These are phyloP conservation scores for Aspergillus sp. DNA, from an alignment of 2,329 filamentous ascomycete genomes.

Conservation along the genomic window DNA sequence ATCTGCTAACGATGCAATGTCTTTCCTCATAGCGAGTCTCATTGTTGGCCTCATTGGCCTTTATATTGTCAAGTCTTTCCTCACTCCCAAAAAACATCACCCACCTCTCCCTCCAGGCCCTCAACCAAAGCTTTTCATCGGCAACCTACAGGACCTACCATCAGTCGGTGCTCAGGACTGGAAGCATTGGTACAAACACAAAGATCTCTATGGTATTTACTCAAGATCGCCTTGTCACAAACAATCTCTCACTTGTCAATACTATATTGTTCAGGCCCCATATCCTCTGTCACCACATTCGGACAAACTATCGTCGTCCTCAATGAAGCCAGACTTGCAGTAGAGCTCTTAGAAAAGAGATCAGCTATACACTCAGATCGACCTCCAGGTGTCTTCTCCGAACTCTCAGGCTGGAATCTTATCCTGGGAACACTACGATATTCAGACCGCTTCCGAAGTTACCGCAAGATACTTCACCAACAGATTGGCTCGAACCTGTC, in stretches of 20 bases:
- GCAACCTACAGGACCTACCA: neutral
- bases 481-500: conserved; percentile 41
- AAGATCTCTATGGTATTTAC: neutral
- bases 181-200: neutral
- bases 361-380: conserved; percentile 21
- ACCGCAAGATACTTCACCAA: conserved; percentile 42
- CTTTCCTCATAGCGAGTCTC: conserved; percentile 13
- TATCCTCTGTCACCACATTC: conserved; percentile 29
- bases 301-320: conserved; percentile 28
- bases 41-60: neutral
- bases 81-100: neutral
- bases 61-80: conserved; percentile 5
- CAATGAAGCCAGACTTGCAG: conserved; percentile 21
- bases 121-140: neutral
- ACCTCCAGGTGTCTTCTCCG: conserved; percentile 21
- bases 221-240: neutral
- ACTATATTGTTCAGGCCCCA: conserved; percentile 8
- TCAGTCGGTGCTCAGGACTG: neutral
- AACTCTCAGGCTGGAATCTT: conserved; percentile 39
- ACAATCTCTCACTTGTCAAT: too few species aligned
- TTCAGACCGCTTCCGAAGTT: conserved; percentile 30
- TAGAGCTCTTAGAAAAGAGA: conserved; percentile 27
- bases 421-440: conserved; percentile 30
- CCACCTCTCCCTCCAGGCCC: neutral
- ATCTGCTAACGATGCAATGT: conserved; percentile 1